Percentiles rank a stretch among this genome's conserved stretches.
Evolutionary conservation across 2,329 filamentous ascomycete species (phyloP).

Genomic region (Talaromyces rugulosus): DNA sequence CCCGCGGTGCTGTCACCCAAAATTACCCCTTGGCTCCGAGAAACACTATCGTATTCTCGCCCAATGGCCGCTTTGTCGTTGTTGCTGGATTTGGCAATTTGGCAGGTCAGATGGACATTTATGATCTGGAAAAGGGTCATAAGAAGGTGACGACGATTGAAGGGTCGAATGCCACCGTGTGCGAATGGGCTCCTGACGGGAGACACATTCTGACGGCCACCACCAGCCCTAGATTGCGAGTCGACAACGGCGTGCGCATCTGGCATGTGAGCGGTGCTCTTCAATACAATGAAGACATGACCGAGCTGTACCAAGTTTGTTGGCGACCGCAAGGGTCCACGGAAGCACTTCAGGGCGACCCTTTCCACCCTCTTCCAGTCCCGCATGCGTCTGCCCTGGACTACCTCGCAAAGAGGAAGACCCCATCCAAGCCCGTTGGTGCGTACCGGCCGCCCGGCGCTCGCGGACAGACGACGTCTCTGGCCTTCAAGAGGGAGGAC

Average conservation of each 20-base stretch:
- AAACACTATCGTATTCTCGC: slow-evolving; percentile 94
- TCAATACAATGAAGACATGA: slow-evolving; percentile 95
- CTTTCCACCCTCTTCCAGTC: slow-evolving; percentile 67
- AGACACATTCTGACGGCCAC: slow-evolving; percentile 96
- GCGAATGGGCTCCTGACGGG: slow-evolving; percentile 95
- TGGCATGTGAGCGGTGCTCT: slow-evolving; percentile 87
- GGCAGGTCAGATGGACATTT: slow-evolving; percentile 95
- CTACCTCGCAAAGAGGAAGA: slow-evolving; percentile 83
- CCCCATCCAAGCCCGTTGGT: slow-evolving; percentile 92
- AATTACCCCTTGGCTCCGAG: slow-evolving; percentile 82
- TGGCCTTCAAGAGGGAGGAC: slow-evolving; percentile 96
- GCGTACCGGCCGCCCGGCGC: slow-evolving; percentile 94
- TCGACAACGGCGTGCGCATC: slow-evolving; percentile 93
- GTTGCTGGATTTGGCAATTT: slow-evolving; percentile 97
- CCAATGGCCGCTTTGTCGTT: slow-evolving; percentile 85
- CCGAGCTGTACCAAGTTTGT: slow-evolving; percentile 83
- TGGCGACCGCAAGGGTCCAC: slow-evolving; percentile 75
- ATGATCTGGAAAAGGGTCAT: slow-evolving; percentile 92
- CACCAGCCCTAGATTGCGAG: slow-evolving; percentile 87
- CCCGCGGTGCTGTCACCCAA: slow-evolving; percentile 75
- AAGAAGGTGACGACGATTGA: slow-evolving; percentile 90
- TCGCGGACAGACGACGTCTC: slow-evolving; percentile 78
- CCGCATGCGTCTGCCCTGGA: slow-evolving; percentile 79
- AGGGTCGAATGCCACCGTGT: slow-evolving; percentile 91
- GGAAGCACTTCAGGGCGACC: slow-evolving; percentile 62